Base-by-base conservation (phyloP, 257 asterid species). In the Haberlea rhodopensis region DNA sequence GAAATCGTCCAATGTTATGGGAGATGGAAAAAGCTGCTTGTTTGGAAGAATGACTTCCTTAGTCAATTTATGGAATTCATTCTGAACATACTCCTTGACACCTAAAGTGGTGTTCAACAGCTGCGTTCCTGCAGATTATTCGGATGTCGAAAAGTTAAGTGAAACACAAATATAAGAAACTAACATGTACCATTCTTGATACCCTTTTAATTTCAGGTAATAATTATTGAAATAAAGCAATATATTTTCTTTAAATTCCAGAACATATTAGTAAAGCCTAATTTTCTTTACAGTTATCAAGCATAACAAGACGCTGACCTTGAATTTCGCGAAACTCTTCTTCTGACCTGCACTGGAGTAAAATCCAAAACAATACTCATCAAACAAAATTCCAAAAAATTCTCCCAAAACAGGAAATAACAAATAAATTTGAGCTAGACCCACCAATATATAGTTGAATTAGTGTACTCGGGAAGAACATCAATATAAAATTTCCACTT, bases 281-380 rank as follows among this genome's bases (percentile, higher is more conserved):
- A 61, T 8, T 24, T 10, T 15, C 15, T 26, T 10, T 9, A 37
- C 46, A 37, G 24, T 21, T 19, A 18, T 20, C 23, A 56, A 53
- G 54, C 63, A 51, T 26, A 34, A 67, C 51, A 56, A 7, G 6
- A 66, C 6, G 57, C 73, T 73, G 32, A 91, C 98, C 98, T 81
- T 84, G 95, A 84, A 92, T 85, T 84, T 92, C 96, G 76, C 80
- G 81, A 72, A 92, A 95, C 87, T 92, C 99, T 85, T 89, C 96
- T 72, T 92, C 97, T 81, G 99, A 92, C 99, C 99, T 92, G 99
- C 94, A 75, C 94, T 89, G 89, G 83, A 85, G 77, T 69, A 78
- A 65, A 78, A 84, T 64, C 73, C 72, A 74, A 73, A 79, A n/a
- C n/a, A 65, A 62, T 28, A 69, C 76, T 70, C 52, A 78, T 75